Percentiles rank a stretch among this genome's conserved stretches.
Evolutionary conservation across 169 alveolate genomes (phyloP).

Genomic region (Cryptosporidium felis): DNA sequence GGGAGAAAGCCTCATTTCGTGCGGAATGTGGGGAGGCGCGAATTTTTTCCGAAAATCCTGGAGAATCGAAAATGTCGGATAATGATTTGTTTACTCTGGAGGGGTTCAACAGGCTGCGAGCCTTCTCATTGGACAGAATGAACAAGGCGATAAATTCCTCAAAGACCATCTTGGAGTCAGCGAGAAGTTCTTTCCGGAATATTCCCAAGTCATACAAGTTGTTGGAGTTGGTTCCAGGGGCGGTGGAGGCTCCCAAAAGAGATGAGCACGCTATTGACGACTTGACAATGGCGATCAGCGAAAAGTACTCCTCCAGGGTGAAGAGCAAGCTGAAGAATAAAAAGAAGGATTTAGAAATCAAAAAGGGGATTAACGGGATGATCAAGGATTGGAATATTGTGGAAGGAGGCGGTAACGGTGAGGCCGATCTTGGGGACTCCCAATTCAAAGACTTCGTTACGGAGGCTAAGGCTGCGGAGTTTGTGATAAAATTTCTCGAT

Average conservation of each 20-base stretch:
- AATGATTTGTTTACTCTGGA: constrained; percentile 14
- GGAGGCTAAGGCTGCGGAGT: constrained; percentile 68
- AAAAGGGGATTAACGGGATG: constrained; percentile 35
- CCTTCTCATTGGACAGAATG: not conserved
- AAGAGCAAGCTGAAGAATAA: not conserved
- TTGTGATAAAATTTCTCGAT: constrained; percentile 43
- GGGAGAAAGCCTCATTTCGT: too few relatives aligned
- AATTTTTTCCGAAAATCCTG: too few relatives aligned
- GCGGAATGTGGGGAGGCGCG: too few relatives aligned
- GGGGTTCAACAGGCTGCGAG: not conserved
- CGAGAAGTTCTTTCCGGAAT: not conserved
- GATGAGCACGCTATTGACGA: not conserved
- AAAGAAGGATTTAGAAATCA: constrained; percentile 24
- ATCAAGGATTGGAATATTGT: constrained; percentile 29
- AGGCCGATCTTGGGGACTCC: not conserved
- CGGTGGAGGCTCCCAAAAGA: constrained; percentile 54
- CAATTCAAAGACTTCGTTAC: constrained; percentile 50
- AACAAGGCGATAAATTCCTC: constrained; percentile 55
- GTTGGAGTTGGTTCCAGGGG: constrained; percentile 25
- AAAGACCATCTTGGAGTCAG: constrained; percentile 23
- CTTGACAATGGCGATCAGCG: not conserved
- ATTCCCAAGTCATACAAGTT: constrained; percentile 34
- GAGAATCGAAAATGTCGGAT: constrained; percentile 1
- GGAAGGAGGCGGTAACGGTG: not conserved
- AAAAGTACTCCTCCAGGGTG: constrained; percentile 40